phyloP scores from a whole-genome alignment of 179 eudicot species.

The Drosera spatulata region DNA sequence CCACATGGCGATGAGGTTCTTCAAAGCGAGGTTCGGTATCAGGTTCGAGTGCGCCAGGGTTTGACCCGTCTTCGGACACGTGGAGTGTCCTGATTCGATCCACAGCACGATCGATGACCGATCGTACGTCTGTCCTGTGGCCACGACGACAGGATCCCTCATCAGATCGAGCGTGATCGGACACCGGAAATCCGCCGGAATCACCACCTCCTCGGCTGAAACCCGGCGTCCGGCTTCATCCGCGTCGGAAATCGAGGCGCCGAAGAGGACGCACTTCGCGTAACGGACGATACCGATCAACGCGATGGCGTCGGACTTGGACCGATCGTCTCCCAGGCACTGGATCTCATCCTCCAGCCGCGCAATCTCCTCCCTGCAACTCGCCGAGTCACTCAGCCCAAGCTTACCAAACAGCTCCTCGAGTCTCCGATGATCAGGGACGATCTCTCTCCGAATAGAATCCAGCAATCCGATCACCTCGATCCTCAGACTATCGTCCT shows the following conservation, averaged over 20 bases:
- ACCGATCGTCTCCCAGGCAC: conserved; percentile 53
- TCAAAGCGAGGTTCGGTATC: conserved; percentile 62
- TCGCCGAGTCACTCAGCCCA: conserved; percentile 47
- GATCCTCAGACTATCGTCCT: conserved; percentile 24
- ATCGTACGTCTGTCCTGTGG: conserved; percentile 89
- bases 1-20: conserved; percentile 73
- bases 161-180: conserved; percentile 77
- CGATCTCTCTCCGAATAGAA: conserved; percentile 42
- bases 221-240: conserved; percentile 15
- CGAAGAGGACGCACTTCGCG: conserved; percentile 70
- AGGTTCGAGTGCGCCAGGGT: conserved; percentile 41
- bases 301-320: conserved; percentile 41
- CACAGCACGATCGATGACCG: conserved; percentile 49
- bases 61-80: conserved; percentile 90
- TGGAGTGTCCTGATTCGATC: conserved; percentile 83
- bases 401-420: conserved; percentile 35
- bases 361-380: conserved; percentile 66
- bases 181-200: conserved; percentile 74
- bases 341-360: conserved; percentile 66
- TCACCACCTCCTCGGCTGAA: conserved; percentile 29
- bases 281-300: conserved; percentile 74
- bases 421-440: conserved; percentile 45
- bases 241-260: conserved; percentile 26
- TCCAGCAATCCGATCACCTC: conserved; percentile 44
- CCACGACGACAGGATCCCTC: conserved; percentile 77